Base-by-base conservation (phyloP, 2,329 filamentous ascomycete genomes). In the Lachnellula willkommii region DNA sequence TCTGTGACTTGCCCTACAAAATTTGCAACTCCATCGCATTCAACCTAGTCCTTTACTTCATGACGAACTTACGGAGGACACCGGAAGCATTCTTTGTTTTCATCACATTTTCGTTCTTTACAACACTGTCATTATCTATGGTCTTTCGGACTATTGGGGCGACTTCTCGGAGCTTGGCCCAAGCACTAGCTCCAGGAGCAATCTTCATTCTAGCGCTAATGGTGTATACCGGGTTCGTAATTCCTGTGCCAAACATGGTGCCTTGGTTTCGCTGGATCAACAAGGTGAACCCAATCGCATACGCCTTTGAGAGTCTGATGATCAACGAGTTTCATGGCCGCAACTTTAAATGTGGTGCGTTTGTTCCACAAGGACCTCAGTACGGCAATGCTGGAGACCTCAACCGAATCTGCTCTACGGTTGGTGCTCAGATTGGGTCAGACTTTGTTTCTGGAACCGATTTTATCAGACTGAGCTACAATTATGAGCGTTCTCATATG, bases 1-100 rank as follows among this genome's bases (percentile, higher is more conserved):
- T 96, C 35, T 87, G 83, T 60, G 91, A 96, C 64, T 74, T 95
- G 73, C 91, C 91, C 0, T 90, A 90, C 72, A 95, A 93, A 72
- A 72, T 95, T 7, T 28, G 72, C 24, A 93, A 92, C 66, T 74
- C 82, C 1, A 79, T 95, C 61, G 74, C 81, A 8, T 95, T 95
- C 78, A 95, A 95, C 68, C 50, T 91, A 40, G 79, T 83, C 1
- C 73, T 96, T 2, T 96, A 96, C 74, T 95, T 96, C 72, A 86
- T 96, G 82, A 87, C 89, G 0, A 87, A 90, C 60, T 75, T 96
- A 36, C 55, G 58, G 32, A 53, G 62, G 45, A 84, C 88, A 62
- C 75, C 88, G 0, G 87, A 85, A 2, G 73, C 85, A 0, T 95
- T 93, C 77, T 95, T 95, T 78, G 88, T 90, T 74, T 95, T 90